Evolutionary conservation across 2,329 filamentous ascomycete genomes (phyloP).

Genomic region (Monosporascus sp.): DNA sequence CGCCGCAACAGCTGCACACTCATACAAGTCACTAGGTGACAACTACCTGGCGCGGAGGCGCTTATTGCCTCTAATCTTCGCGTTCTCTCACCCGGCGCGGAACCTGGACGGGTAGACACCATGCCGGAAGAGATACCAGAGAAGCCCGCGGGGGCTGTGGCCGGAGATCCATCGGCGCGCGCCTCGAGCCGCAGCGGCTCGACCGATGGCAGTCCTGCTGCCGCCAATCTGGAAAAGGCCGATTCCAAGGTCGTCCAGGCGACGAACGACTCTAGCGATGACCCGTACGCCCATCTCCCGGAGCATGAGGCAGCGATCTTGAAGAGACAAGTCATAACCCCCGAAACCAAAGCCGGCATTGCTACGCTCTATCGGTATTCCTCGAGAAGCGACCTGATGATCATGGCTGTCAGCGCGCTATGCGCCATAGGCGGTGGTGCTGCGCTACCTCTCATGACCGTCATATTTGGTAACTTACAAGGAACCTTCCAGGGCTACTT

Average conservation of each 20-base stretch:
- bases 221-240: slow-evolving; percentile 31
- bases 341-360: slow-evolving; percentile 59
- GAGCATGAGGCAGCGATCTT: slow-evolving; percentile 62
- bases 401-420: slow-evolving; percentile 57
- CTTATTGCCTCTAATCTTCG: background rate
- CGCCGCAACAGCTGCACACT: too few relatives aligned
- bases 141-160: slow-evolving; percentile 22
- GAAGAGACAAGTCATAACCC: slow-evolving; percentile 61
- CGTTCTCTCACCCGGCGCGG: background rate
- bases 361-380: slow-evolving; percentile 66
- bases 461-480: slow-evolving; percentile 74
- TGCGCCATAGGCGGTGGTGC: slow-evolving; percentile 68
- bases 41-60: too few relatives aligned
- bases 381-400: slow-evolving; percentile 56
- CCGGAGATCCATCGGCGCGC: slow-evolving; percentile 20
- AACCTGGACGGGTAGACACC: slow-evolving; percentile 4
- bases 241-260: slow-evolving; percentile 37
- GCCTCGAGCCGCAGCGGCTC: slow-evolving; percentile 33
- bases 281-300: slow-evolving; percentile 58
- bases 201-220: slow-evolving; percentile 15
- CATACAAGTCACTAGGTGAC: too few relatives aligned
- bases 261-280: slow-evolving; percentile 39
- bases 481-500: slow-evolving; percentile 65
- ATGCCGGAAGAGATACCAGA: slow-evolving; percentile 21
- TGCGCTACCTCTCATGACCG: slow-evolving; percentile 73